phyloP scores from a whole-genome alignment of 2,329 filamentous ascomycete genomes.

The Phaeosphaeria sp. region DNA sequence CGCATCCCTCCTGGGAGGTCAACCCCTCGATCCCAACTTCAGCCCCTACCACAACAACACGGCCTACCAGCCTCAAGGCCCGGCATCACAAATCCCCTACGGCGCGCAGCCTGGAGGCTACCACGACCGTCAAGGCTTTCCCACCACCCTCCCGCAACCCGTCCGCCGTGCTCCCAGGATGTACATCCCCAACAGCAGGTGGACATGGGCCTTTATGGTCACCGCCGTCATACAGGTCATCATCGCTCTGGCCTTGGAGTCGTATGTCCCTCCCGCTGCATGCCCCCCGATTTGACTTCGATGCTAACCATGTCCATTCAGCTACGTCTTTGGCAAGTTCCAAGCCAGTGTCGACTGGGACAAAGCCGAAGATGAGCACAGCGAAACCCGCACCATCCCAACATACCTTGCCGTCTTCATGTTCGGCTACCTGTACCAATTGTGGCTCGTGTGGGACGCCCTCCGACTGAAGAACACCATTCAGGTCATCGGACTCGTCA shows the following conservation, averaged over 20 bases:
- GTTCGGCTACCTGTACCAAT: conserved; percentile 92
- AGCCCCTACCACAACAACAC: conserved; percentile 48
- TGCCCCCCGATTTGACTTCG: not conserved
- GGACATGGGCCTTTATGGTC: conserved; percentile 86
- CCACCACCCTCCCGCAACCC: conserved; percentile 50
- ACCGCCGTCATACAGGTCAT: conserved; percentile 77
- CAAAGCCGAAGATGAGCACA: conserved; percentile 41
- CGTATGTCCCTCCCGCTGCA: conserved; percentile 63
- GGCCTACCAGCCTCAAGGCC: conserved; percentile 51
- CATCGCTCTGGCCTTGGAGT: conserved; percentile 82
- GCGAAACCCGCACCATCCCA: conserved; percentile 72
- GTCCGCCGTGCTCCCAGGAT: conserved; percentile 54
- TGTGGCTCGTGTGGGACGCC: conserved; percentile 91
- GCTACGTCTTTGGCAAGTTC: conserved; percentile 90
- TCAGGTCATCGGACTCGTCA: conserved; percentile 92
- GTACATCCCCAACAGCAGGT: conserved; percentile 81
- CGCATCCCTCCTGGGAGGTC: conserved; percentile 65
- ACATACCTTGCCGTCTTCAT: conserved; percentile 97
- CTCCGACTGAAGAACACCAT: conserved; percentile 96
- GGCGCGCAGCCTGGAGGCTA: conserved; percentile 59
- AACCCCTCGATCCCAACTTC: conserved; percentile 59
- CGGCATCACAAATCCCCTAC: conserved; percentile 40
- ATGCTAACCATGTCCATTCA: conserved; percentile 46
- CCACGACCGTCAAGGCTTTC: conserved; percentile 49
- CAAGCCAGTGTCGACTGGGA: conserved; percentile 63